Base-by-base conservation (phyloP, 75 land plant genomes). In the Pseudotsuga menziesii region DNA sequence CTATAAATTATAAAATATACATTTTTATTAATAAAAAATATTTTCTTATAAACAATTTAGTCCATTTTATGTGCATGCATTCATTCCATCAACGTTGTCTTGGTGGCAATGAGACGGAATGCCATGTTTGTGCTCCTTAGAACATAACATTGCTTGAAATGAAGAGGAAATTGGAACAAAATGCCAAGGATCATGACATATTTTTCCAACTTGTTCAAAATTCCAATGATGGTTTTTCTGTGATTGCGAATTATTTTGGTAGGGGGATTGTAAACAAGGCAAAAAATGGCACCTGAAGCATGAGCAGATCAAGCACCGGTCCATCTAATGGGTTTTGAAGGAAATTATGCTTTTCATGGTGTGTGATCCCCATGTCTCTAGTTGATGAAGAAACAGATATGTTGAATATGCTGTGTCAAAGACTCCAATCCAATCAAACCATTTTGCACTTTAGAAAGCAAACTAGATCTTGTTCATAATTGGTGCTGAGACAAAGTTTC, bases 41-140 rank as follows among this genome's bases (percentile, higher is more conserved):
- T n/a, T n/a, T n/a, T n/a, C n/a, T n/a, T n/a, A n/a, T n/a, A n/a
- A n/a, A n/a, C n/a, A n/a, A n/a, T n/a, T n/a, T n/a, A 17, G 99
- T 96, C 17, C 99, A 96, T 83, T 96, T 96, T 64, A 89, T 96
- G 88, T 96, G 99, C 83, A 96, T 96, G 99, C 99, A 96, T 74
- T 96, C 99, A 58, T 96, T 94, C 76, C 99, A 96, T 67, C 97
- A 92, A 63, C 89, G 94, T 4, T 96, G 99, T 78, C 88, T 96
- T 32, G 99, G 97, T 13, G 99, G 94, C 87, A 96, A 96, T 80
- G 99, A 96, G 77, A 94, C 89, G 71, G 99, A 96, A 78, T 96
- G 99, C 80, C 97, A 93, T 3, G 91, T 88, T 58, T 96, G 99
- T 80, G 97, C 93, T 48, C 93, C 98, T 9, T 86, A 90, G 75